A percentile compares a stretch with the other conserved stretches of the same genome.
Conservation (phyloP, 2,329 filamentous ascomycete species). For the Phoma sp. region DNA sequence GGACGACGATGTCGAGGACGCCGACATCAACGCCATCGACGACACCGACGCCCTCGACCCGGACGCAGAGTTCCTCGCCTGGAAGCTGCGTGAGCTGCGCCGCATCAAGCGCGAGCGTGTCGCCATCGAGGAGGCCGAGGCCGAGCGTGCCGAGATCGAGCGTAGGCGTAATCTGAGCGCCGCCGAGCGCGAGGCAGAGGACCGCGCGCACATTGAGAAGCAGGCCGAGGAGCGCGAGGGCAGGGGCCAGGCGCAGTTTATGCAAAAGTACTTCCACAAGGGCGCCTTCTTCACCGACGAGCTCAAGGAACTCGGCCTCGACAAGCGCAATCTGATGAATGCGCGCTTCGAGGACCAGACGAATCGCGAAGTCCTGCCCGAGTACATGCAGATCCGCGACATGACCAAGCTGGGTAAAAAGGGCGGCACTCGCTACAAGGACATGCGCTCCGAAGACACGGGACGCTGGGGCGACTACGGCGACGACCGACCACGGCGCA, state of each 20-base stretch:
- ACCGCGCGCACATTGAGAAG: constrained; percentile 75
- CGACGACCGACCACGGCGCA: constrained; percentile 52
- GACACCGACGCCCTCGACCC: constrained; percentile 88
- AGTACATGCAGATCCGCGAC: constrained; percentile 91
- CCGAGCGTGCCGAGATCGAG: constrained; percentile 87
- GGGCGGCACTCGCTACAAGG: constrained; percentile 86
- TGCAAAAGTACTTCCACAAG: constrained; percentile 97
- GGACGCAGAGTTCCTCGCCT: constrained; percentile 86
- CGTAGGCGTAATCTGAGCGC: constrained; percentile 83
- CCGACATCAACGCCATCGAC: constrained; percentile 77
- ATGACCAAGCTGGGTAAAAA: constrained; percentile 94
- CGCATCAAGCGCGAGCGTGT: constrained; percentile 87
- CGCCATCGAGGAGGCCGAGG: constrained; percentile 81
- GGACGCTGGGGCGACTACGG: constrained; percentile 78
- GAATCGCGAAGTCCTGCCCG: constrained; percentile 82
- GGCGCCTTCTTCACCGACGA: constrained; percentile 94
- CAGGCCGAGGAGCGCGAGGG: constrained; percentile 78
- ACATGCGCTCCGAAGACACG: constrained; percentile 89
- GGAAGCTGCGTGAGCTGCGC: constrained; percentile 90
- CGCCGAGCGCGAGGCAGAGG: constrained; percentile 85
- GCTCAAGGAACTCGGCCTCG: constrained; percentile 74
- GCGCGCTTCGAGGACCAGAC: constrained; percentile 82
- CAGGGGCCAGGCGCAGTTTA: constrained; percentile 82
- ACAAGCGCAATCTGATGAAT: constrained; percentile 85
- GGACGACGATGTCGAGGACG: constrained; percentile 73